A percentile compares a stretch with the other conserved stretches of the same genome.
These are phyloP conservation scores for Trametes cinnabarina DNA, from an alignment of 768 basidiomycete species.

Conservation along the genomic window DNA sequence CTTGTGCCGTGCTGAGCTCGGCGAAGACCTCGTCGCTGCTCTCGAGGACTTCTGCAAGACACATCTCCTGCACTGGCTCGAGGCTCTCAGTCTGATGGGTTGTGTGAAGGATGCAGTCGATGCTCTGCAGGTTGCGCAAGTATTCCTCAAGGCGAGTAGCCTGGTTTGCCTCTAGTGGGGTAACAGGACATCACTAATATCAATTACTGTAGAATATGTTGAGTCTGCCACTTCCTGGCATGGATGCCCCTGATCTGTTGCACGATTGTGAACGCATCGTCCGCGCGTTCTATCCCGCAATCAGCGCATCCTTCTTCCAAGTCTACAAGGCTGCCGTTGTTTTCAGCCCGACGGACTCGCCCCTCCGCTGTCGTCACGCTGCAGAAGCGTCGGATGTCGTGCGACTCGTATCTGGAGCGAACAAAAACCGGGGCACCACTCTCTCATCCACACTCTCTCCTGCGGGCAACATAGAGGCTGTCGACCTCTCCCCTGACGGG, in stretches of 20 bases:
- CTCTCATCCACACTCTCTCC: neutral
- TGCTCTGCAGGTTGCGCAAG: neutral
- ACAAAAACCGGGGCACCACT: neutral
- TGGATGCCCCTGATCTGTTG: neutral
- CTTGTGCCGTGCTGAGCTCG: neutral
- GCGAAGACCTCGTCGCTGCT: neutral
- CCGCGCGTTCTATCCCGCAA: conserved; percentile 11
- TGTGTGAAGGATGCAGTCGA: neutral
- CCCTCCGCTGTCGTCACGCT: neutral
- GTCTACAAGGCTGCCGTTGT: conserved; percentile 4
- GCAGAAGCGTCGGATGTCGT: neutral
- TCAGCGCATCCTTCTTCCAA: conserved; percentile 17
- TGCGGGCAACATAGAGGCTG: neutral
- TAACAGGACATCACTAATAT: no score
- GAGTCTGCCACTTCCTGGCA: no score
- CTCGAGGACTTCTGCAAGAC: conserved; percentile 10
- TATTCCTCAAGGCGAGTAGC: neutral
- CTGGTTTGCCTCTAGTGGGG: no score
- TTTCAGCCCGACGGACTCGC: neutral
- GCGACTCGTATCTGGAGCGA: neutral
- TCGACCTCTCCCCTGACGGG: conserved; percentile 8
- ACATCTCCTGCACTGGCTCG: conserved; percentile 26
- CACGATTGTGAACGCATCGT: conserved; percentile 13
- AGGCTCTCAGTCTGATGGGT: conserved; percentile 13
- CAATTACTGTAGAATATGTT: no score